phyloP scores from a whole-genome alignment of 495 filamentous ascomycete genomes.

The Pyrenula massariospora region DNA sequence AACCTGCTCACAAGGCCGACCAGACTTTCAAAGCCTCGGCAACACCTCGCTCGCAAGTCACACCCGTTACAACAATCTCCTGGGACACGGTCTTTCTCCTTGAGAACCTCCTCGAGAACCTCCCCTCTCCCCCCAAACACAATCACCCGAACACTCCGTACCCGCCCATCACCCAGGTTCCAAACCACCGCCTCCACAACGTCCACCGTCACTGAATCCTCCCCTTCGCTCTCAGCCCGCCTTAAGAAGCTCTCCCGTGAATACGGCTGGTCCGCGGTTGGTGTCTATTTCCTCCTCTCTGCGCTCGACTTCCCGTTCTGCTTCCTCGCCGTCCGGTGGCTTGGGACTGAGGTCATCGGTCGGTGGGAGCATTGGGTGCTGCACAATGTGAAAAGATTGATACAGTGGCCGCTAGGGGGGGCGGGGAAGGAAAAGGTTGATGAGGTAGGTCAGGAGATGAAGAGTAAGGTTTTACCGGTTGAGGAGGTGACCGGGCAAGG shows the following conservation, averaged over 20 bases:
- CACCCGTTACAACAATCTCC: background rate
- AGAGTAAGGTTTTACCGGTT: conserved; percentile 3
- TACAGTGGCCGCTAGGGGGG: conserved; percentile 4
- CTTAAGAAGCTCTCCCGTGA: conserved; percentile 77
- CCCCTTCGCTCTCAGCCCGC: conserved; percentile 50
- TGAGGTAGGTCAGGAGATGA: background rate
- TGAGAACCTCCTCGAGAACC: background rate
- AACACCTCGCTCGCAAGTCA: background rate
- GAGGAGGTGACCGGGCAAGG: conserved; percentile 1
- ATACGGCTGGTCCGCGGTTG: conserved; percentile 90
- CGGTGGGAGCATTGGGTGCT: conserved; percentile 38
- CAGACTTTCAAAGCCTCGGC: background rate
- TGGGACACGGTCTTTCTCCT: too few relatives aligned
- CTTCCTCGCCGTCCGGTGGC: conserved; percentile 68
- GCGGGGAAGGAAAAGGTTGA: background rate
- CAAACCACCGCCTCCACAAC: background rate
- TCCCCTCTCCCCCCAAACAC: background rate
- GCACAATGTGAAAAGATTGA: conserved; percentile 18
- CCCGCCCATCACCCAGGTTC: background rate
- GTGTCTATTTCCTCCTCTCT: conserved; percentile 73
- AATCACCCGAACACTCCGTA: background rate
- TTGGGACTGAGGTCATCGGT: conserved; percentile 80
- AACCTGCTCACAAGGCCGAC: background rate
- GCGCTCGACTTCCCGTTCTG: conserved; percentile 92
- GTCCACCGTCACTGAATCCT: conserved; percentile 11